Base-by-base conservation (phyloP, 2,329 filamentous ascomycete genomes). In the Botrytis porri region DNA sequence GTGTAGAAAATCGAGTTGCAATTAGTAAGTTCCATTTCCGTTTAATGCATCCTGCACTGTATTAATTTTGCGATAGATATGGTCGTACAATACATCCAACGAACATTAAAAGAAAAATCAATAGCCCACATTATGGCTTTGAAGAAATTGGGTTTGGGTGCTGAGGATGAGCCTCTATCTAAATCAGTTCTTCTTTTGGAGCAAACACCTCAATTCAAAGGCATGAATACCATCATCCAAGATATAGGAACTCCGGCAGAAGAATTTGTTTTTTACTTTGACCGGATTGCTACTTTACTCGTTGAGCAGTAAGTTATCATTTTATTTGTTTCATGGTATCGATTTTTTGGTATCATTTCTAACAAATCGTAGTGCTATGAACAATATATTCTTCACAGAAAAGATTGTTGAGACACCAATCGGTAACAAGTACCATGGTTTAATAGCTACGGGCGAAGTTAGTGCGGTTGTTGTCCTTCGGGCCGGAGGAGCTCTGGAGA, bases 231-330 rank as follows among this genome's bases (percentile, higher is more conserved):
- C 0, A 92, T 98, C 73, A 88, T 99, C 59, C 92, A 97, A 65
- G 88, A 96, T 78, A 91, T 93, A 29, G 87, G 90, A 65, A 95
- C 94, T 0, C 85, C 88, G 10, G 88, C 93, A 60, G 95, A 97
- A 80, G 95, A 98, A 78, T 98, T 98, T 81, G 93, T 97, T 75
- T 98, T 98, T 83, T 98, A 98, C 83, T 98, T 98, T 82, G 94
- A 99, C 82, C 89, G 96, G 54, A 85, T 98, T 54, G 90, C 93
- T 2, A 89, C 92, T n/a, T 85, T 98, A 70, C 86, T 98, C 39
- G 88, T 98, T 64, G 95, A 98, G 82, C 85, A 90, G 88, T 91
- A 82, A 74, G 87, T 83, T 22, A 45, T 54, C 63, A 32, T 57
- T 35, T 4, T 18, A 10, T 67, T 67, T 32, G 48, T 18, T 29